A percentile compares a stretch with the other conserved stretches of the same genome.
phyloP scores from a whole-genome alignment of 163 green algal genomes.

The Chlamydomonas reinhardtii region DNA sequence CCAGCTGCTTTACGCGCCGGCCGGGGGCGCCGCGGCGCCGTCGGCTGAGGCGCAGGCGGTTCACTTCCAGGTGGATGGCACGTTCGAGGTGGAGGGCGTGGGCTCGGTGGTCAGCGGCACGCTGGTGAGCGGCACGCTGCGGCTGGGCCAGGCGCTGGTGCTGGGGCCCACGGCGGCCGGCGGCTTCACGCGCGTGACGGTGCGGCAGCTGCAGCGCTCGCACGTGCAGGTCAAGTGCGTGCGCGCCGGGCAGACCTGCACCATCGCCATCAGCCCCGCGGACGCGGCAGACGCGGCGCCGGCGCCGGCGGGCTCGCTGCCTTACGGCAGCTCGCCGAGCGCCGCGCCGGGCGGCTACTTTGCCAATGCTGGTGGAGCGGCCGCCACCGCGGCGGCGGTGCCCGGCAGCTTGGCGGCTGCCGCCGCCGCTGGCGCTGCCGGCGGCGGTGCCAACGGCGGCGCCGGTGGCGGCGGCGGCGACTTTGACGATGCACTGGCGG shows the following conservation, averaged over 20 bases:
- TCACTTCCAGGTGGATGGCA: conserved; percentile 78
- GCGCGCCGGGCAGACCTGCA: conserved; percentile 70
- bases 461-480: neutral
- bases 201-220: conserved; percentile 68
- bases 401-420: neutral
- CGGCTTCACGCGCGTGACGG: conserved; percentile 68
- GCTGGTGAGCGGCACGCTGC: conserved; percentile 70
- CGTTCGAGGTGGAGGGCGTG: conserved; percentile 73
- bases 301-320: neutral
- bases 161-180: conserved; percentile 72
- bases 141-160: conserved; percentile 72
- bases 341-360: no score
- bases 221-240: conserved; percentile 77
- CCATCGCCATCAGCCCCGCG: conserved; percentile 62
- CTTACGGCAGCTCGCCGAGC: neutral
- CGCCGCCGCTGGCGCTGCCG: neutral
- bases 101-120: conserved; percentile 74
- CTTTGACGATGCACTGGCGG: conserved; percentile 31
- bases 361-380: no score
- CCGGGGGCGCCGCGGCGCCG: neutral
- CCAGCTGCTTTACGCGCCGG: neutral
- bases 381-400: neutral
- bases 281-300: neutral
- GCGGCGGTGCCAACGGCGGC: neutral
- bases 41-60: conserved; percentile 17